Conservation (phyloP, 306 rosid genomes). For the Nissolia schottii region DNA sequence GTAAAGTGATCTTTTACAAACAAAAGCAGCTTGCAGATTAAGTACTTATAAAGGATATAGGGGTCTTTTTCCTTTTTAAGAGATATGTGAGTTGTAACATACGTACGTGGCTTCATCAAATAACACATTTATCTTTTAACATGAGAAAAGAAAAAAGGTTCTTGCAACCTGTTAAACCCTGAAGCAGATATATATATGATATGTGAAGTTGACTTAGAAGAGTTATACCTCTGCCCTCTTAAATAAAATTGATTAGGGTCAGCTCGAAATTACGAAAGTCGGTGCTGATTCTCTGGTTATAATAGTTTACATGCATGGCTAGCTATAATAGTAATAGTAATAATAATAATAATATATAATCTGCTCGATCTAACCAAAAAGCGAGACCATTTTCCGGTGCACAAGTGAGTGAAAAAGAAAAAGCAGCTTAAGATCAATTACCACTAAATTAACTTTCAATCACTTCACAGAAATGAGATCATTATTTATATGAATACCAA, state of each 20-base stretch:
- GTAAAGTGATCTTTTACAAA: background rate
- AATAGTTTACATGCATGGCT: background rate
- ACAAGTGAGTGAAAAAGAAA: background rate
- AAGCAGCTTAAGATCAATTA: background rate
- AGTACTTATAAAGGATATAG: constrained; percentile 4
- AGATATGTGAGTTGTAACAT: no score
- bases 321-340: background rate
- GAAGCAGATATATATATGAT: background rate
- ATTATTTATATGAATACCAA: background rate
- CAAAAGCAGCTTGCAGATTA: background rate
- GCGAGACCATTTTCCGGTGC: no score
- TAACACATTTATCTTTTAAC: background rate
- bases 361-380: no score
- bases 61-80: no score
- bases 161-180: background rate
- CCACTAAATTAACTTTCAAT: background rate
- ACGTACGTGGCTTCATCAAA: background rate
- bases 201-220: background rate
- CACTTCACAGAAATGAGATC: background rate
- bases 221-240: background rate
- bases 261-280: background rate
- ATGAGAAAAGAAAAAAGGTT: background rate
- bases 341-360: no score
- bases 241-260: background rate
- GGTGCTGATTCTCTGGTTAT: background rate